Percentiles rank a stretch among this genome's conserved stretches.
These are phyloP conservation scores for Hapsidospora chrysogenum DNA, from an alignment of 495 filamentous ascomycete genomes.

Conservation along the genomic window DNA sequence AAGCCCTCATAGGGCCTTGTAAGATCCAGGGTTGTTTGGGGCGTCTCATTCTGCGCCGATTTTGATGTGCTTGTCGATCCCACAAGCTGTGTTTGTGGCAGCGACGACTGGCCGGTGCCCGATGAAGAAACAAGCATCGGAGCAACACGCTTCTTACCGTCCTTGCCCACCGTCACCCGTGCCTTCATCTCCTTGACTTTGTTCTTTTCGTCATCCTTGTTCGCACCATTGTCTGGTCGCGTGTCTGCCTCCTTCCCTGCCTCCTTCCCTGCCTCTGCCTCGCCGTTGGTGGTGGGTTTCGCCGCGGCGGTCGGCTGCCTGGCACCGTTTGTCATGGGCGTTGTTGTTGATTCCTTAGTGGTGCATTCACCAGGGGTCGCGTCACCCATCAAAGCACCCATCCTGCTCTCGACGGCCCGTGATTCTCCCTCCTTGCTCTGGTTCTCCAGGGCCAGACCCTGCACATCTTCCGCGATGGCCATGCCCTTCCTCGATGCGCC, in stretches of 20 bases:
- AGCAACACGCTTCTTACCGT: slow-evolving; percentile 90
- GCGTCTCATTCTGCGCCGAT: slow-evolving; percentile 49
- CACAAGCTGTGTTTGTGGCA: slow-evolving; percentile 73
- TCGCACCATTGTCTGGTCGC: not conserved
- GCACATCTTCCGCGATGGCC: slow-evolving; percentile 78
- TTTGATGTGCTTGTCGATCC: slow-evolving; percentile 42
- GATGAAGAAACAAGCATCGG: slow-evolving; percentile 80
- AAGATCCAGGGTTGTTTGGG: slow-evolving; percentile 75
- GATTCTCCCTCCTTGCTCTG: slow-evolving; percentile 81
- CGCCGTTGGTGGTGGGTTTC: slow-evolving; percentile 19
- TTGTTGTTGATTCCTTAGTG: too few species aligned
- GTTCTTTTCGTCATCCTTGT: slow-evolving; percentile 9
- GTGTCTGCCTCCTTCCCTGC: slow-evolving; percentile 7
- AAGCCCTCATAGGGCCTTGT: slow-evolving; percentile 90
- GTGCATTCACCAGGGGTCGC: too few species aligned
- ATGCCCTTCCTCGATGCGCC: slow-evolving; percentile 72
- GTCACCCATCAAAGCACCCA: slow-evolving; percentile 97
- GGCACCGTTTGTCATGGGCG: slow-evolving; percentile 22
- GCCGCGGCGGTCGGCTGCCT: slow-evolving; percentile 16
- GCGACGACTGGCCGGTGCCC: slow-evolving; percentile 63
- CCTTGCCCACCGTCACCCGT: slow-evolving; percentile 85
- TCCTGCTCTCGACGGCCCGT: slow-evolving; percentile 76
- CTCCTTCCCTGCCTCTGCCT: slow-evolving; percentile 11
- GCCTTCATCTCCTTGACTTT: slow-evolving; percentile 64
- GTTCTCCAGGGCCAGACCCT: slow-evolving; percentile 74